Evolutionary conservation across 305 asterid species (phyloP).

Genomic region (Fraxinus dipetala): DNA sequence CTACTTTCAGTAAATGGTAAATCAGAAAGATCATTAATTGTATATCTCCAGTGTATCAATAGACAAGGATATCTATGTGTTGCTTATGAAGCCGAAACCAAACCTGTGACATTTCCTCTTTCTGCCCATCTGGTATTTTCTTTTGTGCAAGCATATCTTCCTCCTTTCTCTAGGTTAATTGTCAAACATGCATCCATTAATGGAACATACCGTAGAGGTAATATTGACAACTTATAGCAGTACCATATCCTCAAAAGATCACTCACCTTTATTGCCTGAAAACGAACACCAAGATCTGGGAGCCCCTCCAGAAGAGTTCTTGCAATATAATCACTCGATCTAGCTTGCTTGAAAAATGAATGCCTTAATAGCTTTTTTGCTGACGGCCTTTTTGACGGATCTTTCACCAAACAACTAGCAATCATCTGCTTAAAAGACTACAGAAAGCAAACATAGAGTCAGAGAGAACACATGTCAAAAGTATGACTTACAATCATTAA

Average conservation of each 20-base stretch:
- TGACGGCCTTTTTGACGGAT: constrained; percentile 88
- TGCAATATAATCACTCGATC: constrained; percentile 76
- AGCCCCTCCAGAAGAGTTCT: constrained; percentile 78
- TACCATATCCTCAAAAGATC: constrained; percentile 2
- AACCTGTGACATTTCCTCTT: constrained; percentile 99
- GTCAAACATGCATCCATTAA: constrained; percentile 28
- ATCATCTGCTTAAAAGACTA: constrained; percentile 96
- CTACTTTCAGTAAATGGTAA: neutral
- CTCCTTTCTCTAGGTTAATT: constrained; percentile 67
- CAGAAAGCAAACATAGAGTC: constrained; percentile 21
- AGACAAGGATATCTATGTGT: constrained; percentile 4
- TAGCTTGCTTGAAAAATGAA: constrained; percentile 89
- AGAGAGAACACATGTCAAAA: constrained; percentile 21
- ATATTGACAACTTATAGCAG: constrained; percentile 15
- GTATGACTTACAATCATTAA: neutral
- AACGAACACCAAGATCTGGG: constrained; percentile 85
- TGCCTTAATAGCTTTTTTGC: constrained; percentile 80
- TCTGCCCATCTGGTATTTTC: constrained; percentile 94
- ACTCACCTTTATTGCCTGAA: constrained; percentile 76
- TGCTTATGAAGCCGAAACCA: constrained; percentile 26
- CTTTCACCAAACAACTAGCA: constrained; percentile 96
- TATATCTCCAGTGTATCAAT: neutral
- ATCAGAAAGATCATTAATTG: neutral
- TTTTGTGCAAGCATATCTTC: constrained; percentile 98
- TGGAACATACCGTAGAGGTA: constrained; percentile 18